phyloP scores from a whole-genome alignment of 2,329 filamentous ascomycete species.

The Fusarium paranaense region DNA sequence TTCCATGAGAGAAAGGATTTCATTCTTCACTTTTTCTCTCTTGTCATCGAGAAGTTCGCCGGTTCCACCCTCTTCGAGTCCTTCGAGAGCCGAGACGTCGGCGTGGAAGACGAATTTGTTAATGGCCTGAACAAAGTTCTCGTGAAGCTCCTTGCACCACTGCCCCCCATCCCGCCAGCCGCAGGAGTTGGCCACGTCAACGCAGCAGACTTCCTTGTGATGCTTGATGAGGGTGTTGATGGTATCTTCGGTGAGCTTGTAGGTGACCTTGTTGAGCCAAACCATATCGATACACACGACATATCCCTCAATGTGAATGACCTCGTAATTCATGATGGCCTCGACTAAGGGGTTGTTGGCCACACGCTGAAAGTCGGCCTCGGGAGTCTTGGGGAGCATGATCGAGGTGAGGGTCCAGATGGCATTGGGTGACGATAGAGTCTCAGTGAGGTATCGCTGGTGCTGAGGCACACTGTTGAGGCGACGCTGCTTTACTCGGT shows the following conservation, averaged over 20 bases:
- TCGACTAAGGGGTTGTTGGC: slow-evolving; percentile 71
- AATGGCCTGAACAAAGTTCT: slow-evolving; percentile 94
- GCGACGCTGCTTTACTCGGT: slow-evolving; percentile 88
- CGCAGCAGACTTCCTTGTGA: slow-evolving; percentile 94
- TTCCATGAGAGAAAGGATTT: slow-evolving; percentile 86
- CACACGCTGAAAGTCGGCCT: slow-evolving; percentile 85
- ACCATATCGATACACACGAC: slow-evolving; percentile 99
- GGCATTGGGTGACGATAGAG: slow-evolving; percentile 86
- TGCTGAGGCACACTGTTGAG: slow-evolving; percentile 97
- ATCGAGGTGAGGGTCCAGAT: slow-evolving; percentile 95
- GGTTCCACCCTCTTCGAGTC: slow-evolving; percentile 94
- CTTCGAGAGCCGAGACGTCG: slow-evolving; percentile 88
- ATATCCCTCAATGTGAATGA: slow-evolving; percentile 95
- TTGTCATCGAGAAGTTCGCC: slow-evolving; percentile 92
- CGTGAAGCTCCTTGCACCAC: slow-evolving; percentile 96
- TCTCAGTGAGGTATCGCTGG: slow-evolving; percentile 94
- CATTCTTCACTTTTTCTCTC: slow-evolving; percentile 92
- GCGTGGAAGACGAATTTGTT: slow-evolving; percentile 98
- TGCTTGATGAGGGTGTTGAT: slow-evolving; percentile 94
- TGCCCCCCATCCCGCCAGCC: slow-evolving; percentile 97
- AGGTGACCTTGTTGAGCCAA: slow-evolving; percentile 94
- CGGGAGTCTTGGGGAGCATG: slow-evolving; percentile 91
- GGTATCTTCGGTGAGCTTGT: slow-evolving; percentile 94
- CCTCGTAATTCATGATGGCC: slow-evolving; percentile 90
- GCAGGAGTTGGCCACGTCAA: slow-evolving; percentile 89